phyloP scores from a whole-genome alignment of 352 stramenopile genomes.

The Phytopythium chamaehyphon region DNA sequence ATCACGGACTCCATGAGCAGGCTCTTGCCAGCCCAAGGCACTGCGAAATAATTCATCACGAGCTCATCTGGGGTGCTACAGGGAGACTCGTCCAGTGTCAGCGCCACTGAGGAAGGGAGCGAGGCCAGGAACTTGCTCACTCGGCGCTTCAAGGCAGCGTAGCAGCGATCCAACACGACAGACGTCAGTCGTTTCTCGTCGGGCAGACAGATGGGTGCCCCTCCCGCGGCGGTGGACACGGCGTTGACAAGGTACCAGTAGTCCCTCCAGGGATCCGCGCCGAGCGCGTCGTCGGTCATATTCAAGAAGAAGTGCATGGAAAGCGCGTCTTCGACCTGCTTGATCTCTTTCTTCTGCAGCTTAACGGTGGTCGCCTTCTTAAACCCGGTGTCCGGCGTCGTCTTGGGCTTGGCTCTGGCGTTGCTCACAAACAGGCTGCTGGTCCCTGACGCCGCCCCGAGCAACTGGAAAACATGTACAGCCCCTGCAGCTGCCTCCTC shows the following conservation, averaged over 20 bases:
- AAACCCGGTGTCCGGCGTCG: background rate
- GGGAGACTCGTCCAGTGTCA: slow-evolving; percentile 15
- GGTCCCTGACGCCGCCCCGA: too few relatives aligned
- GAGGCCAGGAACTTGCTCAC: slow-evolving; percentile 22
- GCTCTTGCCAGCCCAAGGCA: slow-evolving; percentile 12
- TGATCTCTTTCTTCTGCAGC: slow-evolving; percentile 9
- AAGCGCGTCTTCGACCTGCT: slow-evolving; percentile 19
- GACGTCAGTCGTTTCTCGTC: slow-evolving; percentile 22
- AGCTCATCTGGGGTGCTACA: slow-evolving; percentile 3
- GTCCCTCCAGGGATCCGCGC: background rate
- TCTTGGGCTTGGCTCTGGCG: background rate
- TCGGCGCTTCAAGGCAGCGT: slow-evolving; percentile 13
- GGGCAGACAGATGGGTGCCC: background rate
- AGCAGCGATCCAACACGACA: slow-evolving; percentile 27
- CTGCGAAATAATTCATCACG: slow-evolving; percentile 22
- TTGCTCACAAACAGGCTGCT: background rate
- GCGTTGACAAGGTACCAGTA: slow-evolving; percentile 9
- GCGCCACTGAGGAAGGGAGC: slow-evolving; percentile 15
- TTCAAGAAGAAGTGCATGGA: slow-evolving; percentile 35
- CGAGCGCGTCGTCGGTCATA: slow-evolving; percentile 8
- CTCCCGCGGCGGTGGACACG: slow-evolving; percentile 5
- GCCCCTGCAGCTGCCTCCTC: background rate
- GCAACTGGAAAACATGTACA: too few relatives aligned
- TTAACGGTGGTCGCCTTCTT: background rate
- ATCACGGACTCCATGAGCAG: slow-evolving; percentile 30